Base-by-base conservation (phyloP, 108 stramenopile species). In the Parietichytrium sp. region DNA sequence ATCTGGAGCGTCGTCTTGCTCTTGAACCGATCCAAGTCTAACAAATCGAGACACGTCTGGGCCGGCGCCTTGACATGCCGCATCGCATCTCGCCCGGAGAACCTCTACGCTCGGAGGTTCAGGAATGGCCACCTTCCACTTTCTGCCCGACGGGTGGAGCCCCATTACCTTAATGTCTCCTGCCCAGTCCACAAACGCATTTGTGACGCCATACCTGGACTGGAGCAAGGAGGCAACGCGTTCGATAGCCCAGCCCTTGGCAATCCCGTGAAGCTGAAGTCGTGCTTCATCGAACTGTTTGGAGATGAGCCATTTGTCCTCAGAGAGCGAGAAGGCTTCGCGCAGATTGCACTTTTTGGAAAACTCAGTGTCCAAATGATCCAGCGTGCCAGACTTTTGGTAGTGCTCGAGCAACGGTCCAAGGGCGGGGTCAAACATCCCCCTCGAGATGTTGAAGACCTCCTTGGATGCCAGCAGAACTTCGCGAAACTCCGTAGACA, bases 91-190 rank as follows among this genome's bases (percentile, higher is more conserved):
- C 18, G 49, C 77, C 29, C 55, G 29, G 53, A 47, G 83, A 7
- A 83, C 82, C 30, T 83, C 83, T 18, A 48, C n/a, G 16, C n/a
- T 85, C 26, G 86, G 88, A 3, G 88, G 88, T 61, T 89, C 85
- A 6, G 77, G 52, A n/a, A 89, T 83, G 38, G 84, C 84, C 25
- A 89, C 88, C 4, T 29, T 33, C 88, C 88, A 89, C 18, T 54
- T 49, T 10, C 84, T 79, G 45, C 88, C 88, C 18, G 49, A 50
- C 18, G 88, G 84, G 77, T 89, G 88, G 27, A 45, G 47, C 25
- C 88, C 88, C 31, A 52, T n/a, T 48, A 89, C 88, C 48, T 86
- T 86, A 31, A 89, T 78, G 49, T 89, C 88, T 2, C 88, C 88
- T 31, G 85, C 88, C 88, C 88, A 89, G 26, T 89, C 88, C 26